Evolutionary conservation across 306 rosid species (phyloP).

Genomic region (Acacia acuminata): DNA sequence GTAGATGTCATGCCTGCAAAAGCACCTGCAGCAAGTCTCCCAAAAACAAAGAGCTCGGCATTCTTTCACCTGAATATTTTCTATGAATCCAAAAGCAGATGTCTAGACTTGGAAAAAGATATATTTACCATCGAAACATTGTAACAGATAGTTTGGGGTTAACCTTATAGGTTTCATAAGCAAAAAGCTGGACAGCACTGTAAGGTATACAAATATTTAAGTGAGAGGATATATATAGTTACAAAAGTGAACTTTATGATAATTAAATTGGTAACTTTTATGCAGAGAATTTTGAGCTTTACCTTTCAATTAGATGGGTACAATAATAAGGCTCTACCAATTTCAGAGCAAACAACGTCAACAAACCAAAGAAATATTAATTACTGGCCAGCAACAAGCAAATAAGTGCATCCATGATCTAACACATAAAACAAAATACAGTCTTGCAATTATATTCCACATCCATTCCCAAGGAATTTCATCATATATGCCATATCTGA

Average conservation of each 20-base stretch:
- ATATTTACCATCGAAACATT: constrained; percentile 11
- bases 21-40: constrained; percentile 97
- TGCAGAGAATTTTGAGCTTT: background rate
- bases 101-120: constrained; percentile 31
- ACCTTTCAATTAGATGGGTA: background rate
- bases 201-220: constrained; percentile 49
- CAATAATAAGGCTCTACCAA: background rate
- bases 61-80: constrained; percentile 71
- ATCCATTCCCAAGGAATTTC: background rate
- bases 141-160: constrained; percentile 16
- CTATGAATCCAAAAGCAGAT: constrained; percentile 42
- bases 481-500: background rate
- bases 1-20: constrained; percentile 99
- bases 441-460: background rate
- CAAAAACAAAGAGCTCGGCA: constrained; percentile 77
- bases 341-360: background rate
- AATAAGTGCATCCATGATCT: background rate
- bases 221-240: background rate
- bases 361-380: background rate
- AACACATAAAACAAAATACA: background rate
- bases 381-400: background rate
- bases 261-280: constrained; percentile 4
- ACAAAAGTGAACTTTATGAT: constrained; percentile 1
- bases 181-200: constrained; percentile 94
- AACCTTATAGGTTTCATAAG: constrained; percentile 88